Conservation (phyloP, 1,284 basidiomycete genomes). For the Hymenochaete sp. region DNA sequence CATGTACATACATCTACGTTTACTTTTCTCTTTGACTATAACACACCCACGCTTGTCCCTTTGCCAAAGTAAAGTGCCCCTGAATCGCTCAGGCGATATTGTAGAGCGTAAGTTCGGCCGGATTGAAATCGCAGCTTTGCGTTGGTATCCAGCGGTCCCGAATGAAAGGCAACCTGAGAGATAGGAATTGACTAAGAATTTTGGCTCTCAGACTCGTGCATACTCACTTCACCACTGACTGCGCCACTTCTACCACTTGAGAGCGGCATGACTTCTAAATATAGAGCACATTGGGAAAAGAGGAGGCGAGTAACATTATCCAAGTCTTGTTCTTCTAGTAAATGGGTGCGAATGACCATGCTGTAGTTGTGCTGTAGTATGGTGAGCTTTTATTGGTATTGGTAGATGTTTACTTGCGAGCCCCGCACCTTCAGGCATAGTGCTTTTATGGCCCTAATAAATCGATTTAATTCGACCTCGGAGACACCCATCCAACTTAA, state of each 20-base stretch:
- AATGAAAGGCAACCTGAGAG: constrained; percentile 52
- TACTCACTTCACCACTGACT: constrained; percentile 61
- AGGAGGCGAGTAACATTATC: constrained; percentile 51
- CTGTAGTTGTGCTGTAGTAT: constrained; percentile 33
- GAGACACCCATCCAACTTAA: constrained; percentile 61
- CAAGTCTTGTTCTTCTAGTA: constrained; percentile 42
- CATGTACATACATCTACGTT: no score
- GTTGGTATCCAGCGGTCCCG: constrained; percentile 37
- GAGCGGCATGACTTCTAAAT: constrained; percentile 60
- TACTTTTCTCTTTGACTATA: no score
- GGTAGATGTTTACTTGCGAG: background rate
- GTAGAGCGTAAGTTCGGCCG: constrained; percentile 47
- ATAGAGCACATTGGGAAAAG: constrained; percentile 51
- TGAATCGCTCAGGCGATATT: constrained; percentile 59
- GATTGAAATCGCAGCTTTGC: constrained; percentile 33
- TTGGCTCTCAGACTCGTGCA: background rate
- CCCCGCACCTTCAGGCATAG: constrained; percentile 45
- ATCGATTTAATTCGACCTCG: constrained; percentile 39
- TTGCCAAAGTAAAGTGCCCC: constrained; percentile 60
- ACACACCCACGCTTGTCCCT: constrained; percentile 55
- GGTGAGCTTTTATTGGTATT: background rate
- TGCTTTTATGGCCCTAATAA: constrained; percentile 48
- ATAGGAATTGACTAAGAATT: background rate
- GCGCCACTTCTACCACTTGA: constrained; percentile 64
- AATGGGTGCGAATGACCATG: constrained; percentile 53